Evolutionary conservation across 2,329 filamentous ascomycete species (phyloP), one percentile per base, ranked within the genome.

Genomic region (Clarireedia sp.): DNA sequence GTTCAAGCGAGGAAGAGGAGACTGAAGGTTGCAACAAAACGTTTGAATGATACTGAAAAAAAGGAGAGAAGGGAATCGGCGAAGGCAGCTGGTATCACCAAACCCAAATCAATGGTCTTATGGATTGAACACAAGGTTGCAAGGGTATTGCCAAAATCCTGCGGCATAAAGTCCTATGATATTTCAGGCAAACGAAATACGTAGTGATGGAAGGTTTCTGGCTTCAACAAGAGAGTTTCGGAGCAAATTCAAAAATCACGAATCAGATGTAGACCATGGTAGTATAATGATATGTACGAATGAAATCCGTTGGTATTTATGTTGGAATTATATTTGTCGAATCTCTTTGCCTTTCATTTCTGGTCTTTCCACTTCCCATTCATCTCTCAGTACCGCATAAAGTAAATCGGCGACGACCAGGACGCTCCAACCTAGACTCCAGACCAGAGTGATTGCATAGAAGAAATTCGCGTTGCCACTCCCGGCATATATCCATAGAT

Each of bases 381-480:
- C 94, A 65, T 99, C 94, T 57, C 94, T 77, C 59, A 99, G 74
- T 5, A 91, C 83, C 0, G 94, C 90, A 72, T 95, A 97, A 2
- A 96, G 77, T 52, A 90, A 78, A 69, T 99, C 94, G 10, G 89
- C 48, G 29, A 56, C 90, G 6, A 97, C 81, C 29, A 99, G 74
- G 59, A 99, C 78, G 38, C 90, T 91, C 63, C 95, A 78, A 0
- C 90, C 94, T 23, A 99, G 71, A 68, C 90, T 95, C 94, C 94
- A 99, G 0, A 99, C 94, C n/a, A 99, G 75, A 0, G 94, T 99
- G 65, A 99, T 97, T 62, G 94, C 94, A 69, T 99, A 99, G 74
- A 99, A 99, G 74, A 99, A 99, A 70, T 99, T 99, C 57, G 94
- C 94, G 66, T 99, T 99, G 26, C 94, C 94, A 55, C 90, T 96